Conservation (phyloP, 2,329 filamentous ascomycete genomes). For the Xylariomycetidae sp. region DNA sequence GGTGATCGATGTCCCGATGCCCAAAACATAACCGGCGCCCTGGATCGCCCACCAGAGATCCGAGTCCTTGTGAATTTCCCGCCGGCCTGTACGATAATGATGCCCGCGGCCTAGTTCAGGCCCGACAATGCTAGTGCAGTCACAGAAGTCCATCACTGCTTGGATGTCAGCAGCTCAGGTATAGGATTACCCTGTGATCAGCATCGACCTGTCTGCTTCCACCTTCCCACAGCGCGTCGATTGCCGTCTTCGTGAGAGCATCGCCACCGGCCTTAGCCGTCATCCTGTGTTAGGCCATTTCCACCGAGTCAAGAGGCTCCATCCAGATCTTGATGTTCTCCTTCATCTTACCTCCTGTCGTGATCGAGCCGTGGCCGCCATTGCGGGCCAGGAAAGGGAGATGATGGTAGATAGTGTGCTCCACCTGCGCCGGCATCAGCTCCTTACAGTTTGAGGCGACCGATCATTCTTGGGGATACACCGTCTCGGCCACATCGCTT, state of each 20-base stretch:
- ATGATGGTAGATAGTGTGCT: conserved; percentile 32
- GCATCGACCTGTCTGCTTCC: conserved; percentile 34
- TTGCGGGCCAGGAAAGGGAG: conserved; percentile 35
- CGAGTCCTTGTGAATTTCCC: too few relatives aligned
- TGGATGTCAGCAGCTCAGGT: background rate
- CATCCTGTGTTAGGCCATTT: conserved; percentile 29
- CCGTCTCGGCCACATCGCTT: conserved; percentile 44
- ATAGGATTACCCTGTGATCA: background rate
- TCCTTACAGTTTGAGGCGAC: conserved; percentile 4
- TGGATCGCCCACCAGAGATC: too few relatives aligned
- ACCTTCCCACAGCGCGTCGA: conserved; percentile 34
- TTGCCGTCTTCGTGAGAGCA: conserved; percentile 31
- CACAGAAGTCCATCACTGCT: conserved; percentile 37
- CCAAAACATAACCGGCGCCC: too few relatives aligned
- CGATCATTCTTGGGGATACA: too few relatives aligned
- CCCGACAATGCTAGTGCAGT: conserved; percentile 42
- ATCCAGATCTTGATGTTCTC: conserved; percentile 38
- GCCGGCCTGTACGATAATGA: conserved; percentile 49
- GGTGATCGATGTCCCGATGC: too few relatives aligned
- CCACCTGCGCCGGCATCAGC: conserved; percentile 14
- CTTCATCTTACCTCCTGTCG: conserved; percentile 31
- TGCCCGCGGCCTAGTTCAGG: conserved; percentile 55
- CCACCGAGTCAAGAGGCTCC: conserved; percentile 29
- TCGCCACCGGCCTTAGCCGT: conserved; percentile 37
- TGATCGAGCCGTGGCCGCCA: conserved; percentile 35